A percentile compares a stretch with the other conserved stretches of the same genome.
phyloP scores from a whole-genome alignment of 768 basidiomycete genomes.

The Tylopilus plumbeoviolaceoides region DNA sequence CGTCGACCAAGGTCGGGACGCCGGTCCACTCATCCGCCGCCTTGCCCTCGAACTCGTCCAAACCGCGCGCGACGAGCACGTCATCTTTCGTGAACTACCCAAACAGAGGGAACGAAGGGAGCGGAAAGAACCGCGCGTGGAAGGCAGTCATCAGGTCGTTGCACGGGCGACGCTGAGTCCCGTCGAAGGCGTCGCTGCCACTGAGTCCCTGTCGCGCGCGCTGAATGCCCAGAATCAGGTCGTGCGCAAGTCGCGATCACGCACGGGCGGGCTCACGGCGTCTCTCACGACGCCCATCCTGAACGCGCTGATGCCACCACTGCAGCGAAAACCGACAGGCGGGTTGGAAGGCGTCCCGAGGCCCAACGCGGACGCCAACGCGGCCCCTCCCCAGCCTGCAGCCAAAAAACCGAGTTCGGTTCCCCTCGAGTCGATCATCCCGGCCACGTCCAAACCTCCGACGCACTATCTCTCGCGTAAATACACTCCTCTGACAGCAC shows the following conservation, averaged over 20 bases:
- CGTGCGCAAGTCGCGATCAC: conserved; percentile 33
- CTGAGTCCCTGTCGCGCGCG: conserved; percentile 44
- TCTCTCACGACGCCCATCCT: conserved; percentile 57
- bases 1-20: conserved; percentile 63
- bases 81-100: conserved; percentile 37
- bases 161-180: conserved; percentile 44
- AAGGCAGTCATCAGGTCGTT: conserved; percentile 29
- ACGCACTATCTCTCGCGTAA: conserved; percentile 77
- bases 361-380: conserved; percentile 10
- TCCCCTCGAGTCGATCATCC: conserved; percentile 80
- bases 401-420: conserved; percentile 42
- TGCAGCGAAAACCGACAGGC: conserved; percentile 40
- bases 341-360: conserved; percentile 21
- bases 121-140: conserved; percentile 23
- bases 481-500: conserved; percentile 69
- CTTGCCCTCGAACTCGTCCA: conserved; percentile 67
- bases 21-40: conserved; percentile 52
- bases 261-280: conserved; percentile 33
- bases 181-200: conserved; percentile 39
- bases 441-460: conserved; percentile 73
- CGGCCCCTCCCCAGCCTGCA: conserved; percentile 18
- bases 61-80: conserved; percentile 60
- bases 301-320: conserved; percentile 53
- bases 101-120: conserved; percentile 49
- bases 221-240: conserved; percentile 35